Percentiles rank a stretch among this genome's conserved stretches.
These are phyloP conservation scores for Amanita fuliginea DNA, from an alignment of 768 basidiomycete species.

Conservation along the genomic window DNA sequence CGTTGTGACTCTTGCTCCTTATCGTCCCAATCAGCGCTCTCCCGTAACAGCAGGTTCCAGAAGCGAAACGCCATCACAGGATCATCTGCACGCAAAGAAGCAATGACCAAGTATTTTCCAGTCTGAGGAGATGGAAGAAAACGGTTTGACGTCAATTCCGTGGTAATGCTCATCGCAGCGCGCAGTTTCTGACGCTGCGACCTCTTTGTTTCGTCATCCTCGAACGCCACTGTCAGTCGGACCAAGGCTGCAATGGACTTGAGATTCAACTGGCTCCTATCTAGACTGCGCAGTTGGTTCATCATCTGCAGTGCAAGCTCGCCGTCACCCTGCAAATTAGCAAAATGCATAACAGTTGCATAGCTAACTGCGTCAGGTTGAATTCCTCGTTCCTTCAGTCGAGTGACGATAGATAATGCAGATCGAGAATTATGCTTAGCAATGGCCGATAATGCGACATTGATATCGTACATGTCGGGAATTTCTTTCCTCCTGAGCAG, in stretches of 20 bases:
- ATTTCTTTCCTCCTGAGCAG: slow-evolving; percentile 36
- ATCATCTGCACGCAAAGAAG: slow-evolving; percentile 37
- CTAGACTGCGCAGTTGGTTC: slow-evolving; percentile 23
- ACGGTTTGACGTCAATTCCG: slow-evolving; percentile 21
- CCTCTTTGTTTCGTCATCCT: slow-evolving; percentile 13
- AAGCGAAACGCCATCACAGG: slow-evolving; percentile 47
- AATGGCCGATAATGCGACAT: slow-evolving; percentile 47
- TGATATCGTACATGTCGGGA: slow-evolving; percentile 56
- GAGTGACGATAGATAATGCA: slow-evolving; percentile 36
- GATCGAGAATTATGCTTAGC: slow-evolving; percentile 34
- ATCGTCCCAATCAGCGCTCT: slow-evolving; percentile 38
- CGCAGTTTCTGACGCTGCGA: slow-evolving; percentile 23
- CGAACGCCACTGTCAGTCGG: slow-evolving; percentile 23
- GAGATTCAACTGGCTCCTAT: slow-evolving; percentile 25
- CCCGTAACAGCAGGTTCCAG: slow-evolving; percentile 39
- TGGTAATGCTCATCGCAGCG: slow-evolving; percentile 31
- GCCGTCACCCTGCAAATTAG: slow-evolving; percentile 32
- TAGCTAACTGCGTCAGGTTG: slow-evolving; percentile 43
- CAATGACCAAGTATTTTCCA: slow-evolving; percentile 39
- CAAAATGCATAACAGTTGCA: slow-evolving; percentile 53
- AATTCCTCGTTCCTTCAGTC: slow-evolving; percentile 38
- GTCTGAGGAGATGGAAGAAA: slow-evolving; percentile 32
- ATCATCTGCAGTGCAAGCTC: slow-evolving; percentile 34
- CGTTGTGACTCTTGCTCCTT: slow-evolving; percentile 32
- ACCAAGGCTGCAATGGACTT: slow-evolving; percentile 42